Percentiles rank a stretch among this genome's conserved stretches.
These are phyloP conservation scores for Hortaea werneckii DNA, from an alignment of 2,329 filamentous ascomycete genomes.

Conservation along the genomic window DNA sequence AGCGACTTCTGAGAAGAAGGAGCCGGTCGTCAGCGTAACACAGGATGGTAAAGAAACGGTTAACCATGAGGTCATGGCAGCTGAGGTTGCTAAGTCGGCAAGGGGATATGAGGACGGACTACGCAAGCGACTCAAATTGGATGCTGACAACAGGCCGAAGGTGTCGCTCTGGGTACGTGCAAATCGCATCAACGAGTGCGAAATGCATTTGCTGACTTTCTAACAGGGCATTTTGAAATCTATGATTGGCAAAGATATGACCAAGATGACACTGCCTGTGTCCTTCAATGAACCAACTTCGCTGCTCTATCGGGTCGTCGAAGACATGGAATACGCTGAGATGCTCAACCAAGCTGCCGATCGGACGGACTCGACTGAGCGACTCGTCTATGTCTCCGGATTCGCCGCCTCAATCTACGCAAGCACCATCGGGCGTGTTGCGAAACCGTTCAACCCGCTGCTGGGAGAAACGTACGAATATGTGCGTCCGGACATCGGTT, in stretches of 20 bases:
- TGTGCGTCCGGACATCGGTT: slow-evolving; percentile 87
- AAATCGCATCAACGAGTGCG: too few relatives aligned
- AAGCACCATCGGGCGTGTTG: slow-evolving; percentile 90
- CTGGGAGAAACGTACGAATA: slow-evolving; percentile 97
- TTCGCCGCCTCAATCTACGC: slow-evolving; percentile 96
- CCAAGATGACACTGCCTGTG: slow-evolving; percentile 96
- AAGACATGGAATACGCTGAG: slow-evolving; percentile 97
- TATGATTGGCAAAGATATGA: slow-evolving; percentile 99
- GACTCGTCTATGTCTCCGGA: slow-evolving; percentile 86
- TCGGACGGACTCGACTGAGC: slow-evolving; percentile 75
- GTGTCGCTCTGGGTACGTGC: slow-evolving; percentile 81
- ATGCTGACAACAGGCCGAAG: slow-evolving; percentile 84
- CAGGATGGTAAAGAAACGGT: slow-evolving; percentile 7
- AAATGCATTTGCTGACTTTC: slow-evolving; percentile 22
- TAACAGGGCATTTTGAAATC: slow-evolving; percentile 85
- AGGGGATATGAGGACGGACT: slow-evolving; percentile 86
- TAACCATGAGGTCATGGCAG: slow-evolving; percentile 22
- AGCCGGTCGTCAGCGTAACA: not conserved
- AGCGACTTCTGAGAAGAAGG: not conserved
- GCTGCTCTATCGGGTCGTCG: slow-evolving; percentile 82
- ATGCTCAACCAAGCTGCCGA: slow-evolving; percentile 82
- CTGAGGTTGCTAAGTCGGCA: slow-evolving; percentile 69
- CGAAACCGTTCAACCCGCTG: slow-evolving; percentile 95
- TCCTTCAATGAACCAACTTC: slow-evolving; percentile 99
- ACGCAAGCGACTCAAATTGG: slow-evolving; percentile 70